Base-by-base conservation (phyloP, 2,329 filamentous ascomycete species). In the Neofusicoccum cordaticola region DNA sequence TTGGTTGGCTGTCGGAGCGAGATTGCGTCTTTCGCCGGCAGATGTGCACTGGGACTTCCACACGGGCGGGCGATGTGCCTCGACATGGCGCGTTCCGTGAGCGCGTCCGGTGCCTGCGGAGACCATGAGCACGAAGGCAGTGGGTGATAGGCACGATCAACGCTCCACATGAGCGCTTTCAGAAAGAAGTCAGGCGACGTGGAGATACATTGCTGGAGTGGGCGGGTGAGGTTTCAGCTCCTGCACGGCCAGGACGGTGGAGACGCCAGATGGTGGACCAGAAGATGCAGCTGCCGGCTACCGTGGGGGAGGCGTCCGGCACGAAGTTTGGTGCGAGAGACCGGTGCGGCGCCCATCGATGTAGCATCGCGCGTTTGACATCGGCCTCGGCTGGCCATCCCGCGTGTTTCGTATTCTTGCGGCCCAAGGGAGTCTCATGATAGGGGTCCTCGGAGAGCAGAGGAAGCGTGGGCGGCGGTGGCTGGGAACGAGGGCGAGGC, bases 241-340 rank as follows among this genome's bases (percentile, higher is more conserved):
- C 34, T 17, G 51, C n/a, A 13, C 7, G 22, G 34, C 50, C n/a
- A n/a, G 37, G 50, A 19, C 13, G 37, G 39, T 17, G 39, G 39
- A 44, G 39, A 11, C 9, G 39, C 44, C 9, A 42, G 13, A 6
- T n/a, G 19, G 19, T 44, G 17, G 35, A 13, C 9, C 35, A 53
- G 8, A 27, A 17, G 27, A 27, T 7, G 7, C 5, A 45, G 53
- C 19, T 31, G 6, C 27, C 27, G 27, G 27, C 27, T 39, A 37
- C 19, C 17, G 56, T 58, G 56, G 56, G 45, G 56, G 56, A 47
- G 41, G 56, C 41, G 56, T 58, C 27, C 34, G 37, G 37, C n/a
- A 58, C 19, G 15, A 4, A 19, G 39, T 22, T 58, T 39, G 37
- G 13, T 15, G 19, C 11, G 15, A 31, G 17, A 39, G 39, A 22